Evolutionary conservation across 129 eudicot species (phyloP).

Genomic region (Kitagawia praeruptora): DNA sequence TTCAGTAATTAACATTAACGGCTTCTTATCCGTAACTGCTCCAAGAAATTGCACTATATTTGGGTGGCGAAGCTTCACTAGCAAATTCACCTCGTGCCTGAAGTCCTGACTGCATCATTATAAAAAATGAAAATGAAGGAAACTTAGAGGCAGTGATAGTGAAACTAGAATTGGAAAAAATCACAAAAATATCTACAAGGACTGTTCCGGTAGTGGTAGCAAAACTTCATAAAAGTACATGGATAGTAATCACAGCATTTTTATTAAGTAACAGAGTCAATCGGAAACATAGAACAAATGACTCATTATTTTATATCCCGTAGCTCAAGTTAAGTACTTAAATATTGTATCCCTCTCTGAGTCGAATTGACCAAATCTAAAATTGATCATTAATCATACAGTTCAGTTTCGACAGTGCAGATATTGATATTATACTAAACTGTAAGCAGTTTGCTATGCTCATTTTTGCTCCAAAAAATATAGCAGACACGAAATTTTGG

Average conservation of each 20-base stretch:
- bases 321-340: background rate
- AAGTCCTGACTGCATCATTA: conserved; percentile 75
- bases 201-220: background rate
- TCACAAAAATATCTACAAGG: background rate
- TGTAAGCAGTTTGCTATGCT: too few relatives aligned
- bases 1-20: conserved; percentile 92
- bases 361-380: background rate
- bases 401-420: background rate
- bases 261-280: background rate
- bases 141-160: background rate
- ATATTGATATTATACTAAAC: background rate
- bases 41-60: conserved; percentile 97
- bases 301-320: background rate
- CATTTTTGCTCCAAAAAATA: background rate
- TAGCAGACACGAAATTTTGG: background rate
- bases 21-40: conserved; percentile 95
- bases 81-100: conserved; percentile 98
- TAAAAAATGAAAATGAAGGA: conserved; percentile 15
- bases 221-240: background rate
- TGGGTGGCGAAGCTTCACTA: conserved; percentile 99
- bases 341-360: background rate
- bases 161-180: background rate
- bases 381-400: background rate
- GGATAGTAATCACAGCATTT: background rate
- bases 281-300: background rate